These are phyloP conservation scores for Sungouiozyma intestinalis DNA, from an alignment of 805 yeast genomes.

Conservation along the genomic window DNA sequence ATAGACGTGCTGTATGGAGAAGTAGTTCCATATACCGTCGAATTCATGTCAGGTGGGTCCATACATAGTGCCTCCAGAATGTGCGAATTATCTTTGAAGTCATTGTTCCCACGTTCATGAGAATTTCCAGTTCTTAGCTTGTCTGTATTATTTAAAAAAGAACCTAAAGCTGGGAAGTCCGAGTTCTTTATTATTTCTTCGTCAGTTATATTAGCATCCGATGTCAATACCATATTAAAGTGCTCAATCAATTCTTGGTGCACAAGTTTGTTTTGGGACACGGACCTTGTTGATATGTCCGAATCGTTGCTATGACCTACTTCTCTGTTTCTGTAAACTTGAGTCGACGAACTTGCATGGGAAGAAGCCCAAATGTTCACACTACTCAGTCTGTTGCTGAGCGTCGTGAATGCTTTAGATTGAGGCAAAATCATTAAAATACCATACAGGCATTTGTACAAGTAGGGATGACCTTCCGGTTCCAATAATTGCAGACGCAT, in stretches of 20 bases:
- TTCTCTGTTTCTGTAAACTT: constrained; percentile 6
- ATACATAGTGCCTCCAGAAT: constrained; percentile 3
- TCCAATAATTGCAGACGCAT: constrained; percentile 80
- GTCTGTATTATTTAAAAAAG: constrained; percentile 7
- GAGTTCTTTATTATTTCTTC: constrained; percentile 2
- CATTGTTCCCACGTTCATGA: neutral
- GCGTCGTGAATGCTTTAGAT: constrained; percentile 75
- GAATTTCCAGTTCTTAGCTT: neutral
- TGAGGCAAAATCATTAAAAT: constrained; percentile 90
- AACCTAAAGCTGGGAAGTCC: constrained; percentile 5
- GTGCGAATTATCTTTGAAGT: neutral
- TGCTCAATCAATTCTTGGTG: constrained; percentile 23
- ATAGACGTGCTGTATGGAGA: neutral
- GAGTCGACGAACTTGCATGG: constrained; percentile 3
- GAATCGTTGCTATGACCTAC: constrained; percentile 7
- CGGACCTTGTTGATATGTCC: constrained; percentile 16
- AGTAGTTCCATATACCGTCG: constrained; percentile 4
- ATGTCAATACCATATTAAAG: constrained; percentile 13
- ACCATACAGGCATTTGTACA: constrained; percentile 85
- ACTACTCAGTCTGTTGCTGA: constrained; percentile 59
- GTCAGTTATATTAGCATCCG: constrained; percentile 2
- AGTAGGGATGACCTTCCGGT: constrained; percentile 69
- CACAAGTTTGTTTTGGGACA: constrained; percentile 20
- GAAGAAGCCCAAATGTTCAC: constrained; percentile 26
- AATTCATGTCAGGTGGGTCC: constrained; percentile 8